phyloP scores from a whole-genome alignment of 2,329 filamentous ascomycete genomes.

The Onygena corvina region DNA sequence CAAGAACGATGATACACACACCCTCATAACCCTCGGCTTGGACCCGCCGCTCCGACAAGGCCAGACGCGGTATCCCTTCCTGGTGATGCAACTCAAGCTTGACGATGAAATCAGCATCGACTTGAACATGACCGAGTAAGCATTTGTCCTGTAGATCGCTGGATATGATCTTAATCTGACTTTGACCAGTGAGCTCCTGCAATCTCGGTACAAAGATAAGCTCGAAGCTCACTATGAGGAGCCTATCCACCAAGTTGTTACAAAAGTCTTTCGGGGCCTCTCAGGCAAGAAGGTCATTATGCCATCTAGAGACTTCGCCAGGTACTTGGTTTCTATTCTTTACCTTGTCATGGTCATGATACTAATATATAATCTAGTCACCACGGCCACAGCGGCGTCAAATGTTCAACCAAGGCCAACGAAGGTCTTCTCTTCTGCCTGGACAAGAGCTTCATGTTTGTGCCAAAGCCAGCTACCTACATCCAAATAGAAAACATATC shows the following conservation, averaged over 20 bases:
- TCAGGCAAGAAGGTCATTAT: constrained; percentile 91
- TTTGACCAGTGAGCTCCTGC: constrained; percentile 51
- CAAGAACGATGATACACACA: constrained; percentile 96
- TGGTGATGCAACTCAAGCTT: constrained; percentile 98
- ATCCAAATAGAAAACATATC: constrained; percentile 89
- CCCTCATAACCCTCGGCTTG: constrained; percentile 84
- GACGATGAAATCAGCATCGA: constrained; percentile 96
- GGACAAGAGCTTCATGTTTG: constrained; percentile 98
- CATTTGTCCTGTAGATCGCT: constrained; percentile 9
- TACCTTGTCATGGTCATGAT: neutral
- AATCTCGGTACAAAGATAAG: constrained; percentile 80
- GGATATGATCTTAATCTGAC: neutral
- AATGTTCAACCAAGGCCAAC: constrained; percentile 99
- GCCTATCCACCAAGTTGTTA: constrained; percentile 83
- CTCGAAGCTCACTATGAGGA: constrained; percentile 83
- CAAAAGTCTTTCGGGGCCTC: constrained; percentile 87
- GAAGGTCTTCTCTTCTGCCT: constrained; percentile 95
- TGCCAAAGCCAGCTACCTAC: constrained; percentile 95
- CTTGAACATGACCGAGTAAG: constrained; percentile 75
- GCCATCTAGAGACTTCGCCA: constrained; percentile 87
- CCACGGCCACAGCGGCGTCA: constrained; percentile 87
- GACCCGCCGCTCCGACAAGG: constrained; percentile 93
- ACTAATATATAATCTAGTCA: constrained; percentile 43
- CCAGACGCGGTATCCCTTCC: constrained; percentile 92
- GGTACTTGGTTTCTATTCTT: constrained; percentile 31